These are phyloP conservation scores for Prunus mongolica DNA, from an alignment of 306 rosid genomes.

Conservation along the genomic window DNA sequence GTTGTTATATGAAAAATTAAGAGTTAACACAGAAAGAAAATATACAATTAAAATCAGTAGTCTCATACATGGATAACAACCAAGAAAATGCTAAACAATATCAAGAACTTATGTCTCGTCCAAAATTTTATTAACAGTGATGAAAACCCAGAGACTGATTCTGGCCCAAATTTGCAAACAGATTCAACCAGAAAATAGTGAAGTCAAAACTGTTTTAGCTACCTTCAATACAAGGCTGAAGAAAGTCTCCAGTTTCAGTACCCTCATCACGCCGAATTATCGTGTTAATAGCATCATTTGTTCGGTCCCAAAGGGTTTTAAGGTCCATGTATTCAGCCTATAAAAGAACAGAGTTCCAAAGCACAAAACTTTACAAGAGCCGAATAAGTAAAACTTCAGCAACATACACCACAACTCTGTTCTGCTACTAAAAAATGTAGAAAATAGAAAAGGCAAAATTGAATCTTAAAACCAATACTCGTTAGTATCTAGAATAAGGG, in stretches of 20 bases:
- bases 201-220: constrained; percentile 1
- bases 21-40: constrained; percentile 3
- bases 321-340: constrained; percentile 74
- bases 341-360: constrained; percentile 19
- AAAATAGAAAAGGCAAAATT: background rate
- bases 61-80: background rate
- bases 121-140: background rate
- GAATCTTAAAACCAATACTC: background rate
- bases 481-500: background rate
- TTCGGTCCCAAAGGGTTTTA: constrained; percentile 58
- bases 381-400: constrained; percentile 6
- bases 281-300: constrained; percentile 64
- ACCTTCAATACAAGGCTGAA: constrained; percentile 94
- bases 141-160: background rate
- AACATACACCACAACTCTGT: background rate
- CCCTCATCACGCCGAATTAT: constrained; percentile 57
- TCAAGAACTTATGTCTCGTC: background rate
- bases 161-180: too few species aligned
- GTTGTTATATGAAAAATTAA: constrained; percentile 1
- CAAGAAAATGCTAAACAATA: background rate
- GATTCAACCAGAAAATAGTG: background rate
- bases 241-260: constrained; percentile 55
- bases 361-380: background rate
- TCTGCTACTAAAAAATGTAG: background rate
- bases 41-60: background rate